phyloP scores from a whole-genome alignment of 768 basidiomycete genomes.

The Suillus ampliporus region DNA sequence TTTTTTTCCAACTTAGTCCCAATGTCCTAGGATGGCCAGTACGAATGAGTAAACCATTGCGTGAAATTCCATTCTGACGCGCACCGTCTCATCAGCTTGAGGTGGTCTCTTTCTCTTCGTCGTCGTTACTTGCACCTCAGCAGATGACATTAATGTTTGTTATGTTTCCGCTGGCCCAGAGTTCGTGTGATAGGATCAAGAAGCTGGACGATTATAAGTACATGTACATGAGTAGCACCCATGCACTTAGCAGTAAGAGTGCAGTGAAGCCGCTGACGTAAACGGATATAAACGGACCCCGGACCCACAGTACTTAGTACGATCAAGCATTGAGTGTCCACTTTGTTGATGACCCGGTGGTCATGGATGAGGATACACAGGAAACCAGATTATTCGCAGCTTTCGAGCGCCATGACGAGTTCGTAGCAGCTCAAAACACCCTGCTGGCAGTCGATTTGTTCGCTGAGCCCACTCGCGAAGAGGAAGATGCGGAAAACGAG shows the following conservation, averaged over 20 bases:
- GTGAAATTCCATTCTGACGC: not conserved
- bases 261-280: constrained; percentile 9
- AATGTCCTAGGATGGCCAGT: constrained; percentile 26
- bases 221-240: not conserved
- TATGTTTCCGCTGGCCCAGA: not conserved
- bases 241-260: no score
- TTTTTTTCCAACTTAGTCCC: constrained; percentile 54
- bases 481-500: constrained; percentile 48
- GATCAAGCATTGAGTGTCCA: no score
- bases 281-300: not conserved
- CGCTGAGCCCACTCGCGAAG: constrained; percentile 46
- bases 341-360: constrained; percentile 8
- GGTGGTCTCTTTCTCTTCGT: constrained; percentile 51
- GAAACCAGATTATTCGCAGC: constrained; percentile 56
- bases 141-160: constrained; percentile 6
- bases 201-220: not conserved
- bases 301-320: no score
- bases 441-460: constrained; percentile 57
- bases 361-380: constrained; percentile 45
- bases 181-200: not conserved
- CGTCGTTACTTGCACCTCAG: constrained; percentile 23
- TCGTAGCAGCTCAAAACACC: constrained; percentile 53
- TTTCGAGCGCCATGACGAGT: constrained; percentile 69
- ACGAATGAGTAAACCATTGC: constrained; percentile 11
- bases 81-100: constrained; percentile 38